Percentiles rank a stretch among this genome's conserved stretches.
Evolutionary conservation across 768 basidiomycete genomes (phyloP).

Genomic region (Rhizopogon vesiculosus): DNA sequence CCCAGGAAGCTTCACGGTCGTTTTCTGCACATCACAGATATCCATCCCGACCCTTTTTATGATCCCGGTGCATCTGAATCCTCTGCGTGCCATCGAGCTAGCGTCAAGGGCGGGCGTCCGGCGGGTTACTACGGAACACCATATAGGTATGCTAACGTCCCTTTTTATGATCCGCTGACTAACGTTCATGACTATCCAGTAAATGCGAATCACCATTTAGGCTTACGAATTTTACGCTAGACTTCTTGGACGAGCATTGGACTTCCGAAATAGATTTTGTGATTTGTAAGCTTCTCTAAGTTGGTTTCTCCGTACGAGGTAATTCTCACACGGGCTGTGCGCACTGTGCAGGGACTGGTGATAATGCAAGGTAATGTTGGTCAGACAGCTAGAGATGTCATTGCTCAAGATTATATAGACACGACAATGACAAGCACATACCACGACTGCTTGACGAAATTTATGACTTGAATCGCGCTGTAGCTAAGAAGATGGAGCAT

Average conservation of each 20-base stretch:
- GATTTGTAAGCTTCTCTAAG: slow-evolving; percentile 49
- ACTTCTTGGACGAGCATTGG: slow-evolving; percentile 77
- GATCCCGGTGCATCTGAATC: slow-evolving; percentile 39
- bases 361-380: slow-evolving; percentile 54
- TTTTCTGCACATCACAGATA: slow-evolving; percentile 79
- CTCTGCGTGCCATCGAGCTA: slow-evolving; percentile 60
- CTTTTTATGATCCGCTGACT: neutral
- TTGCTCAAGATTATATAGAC: slow-evolving; percentile 35
- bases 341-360: slow-evolving; percentile 58
- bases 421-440: slow-evolving; percentile 74
- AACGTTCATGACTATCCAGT: slow-evolving; percentile 27
- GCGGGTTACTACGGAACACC: slow-evolving; percentile 65
- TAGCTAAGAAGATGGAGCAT: slow-evolving; percentile 67
- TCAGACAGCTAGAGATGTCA: too few species aligned
- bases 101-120: slow-evolving; percentile 47
- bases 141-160: slow-evolving; percentile 46
- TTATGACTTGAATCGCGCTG: slow-evolving; percentile 60
- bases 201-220: slow-evolving; percentile 81
- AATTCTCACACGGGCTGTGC: neutral
- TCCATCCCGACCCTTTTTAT: slow-evolving; percentile 78
- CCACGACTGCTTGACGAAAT: slow-evolving; percentile 82
- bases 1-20: slow-evolving; percentile 52
- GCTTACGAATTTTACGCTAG: slow-evolving; percentile 75
- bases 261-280: slow-evolving; percentile 85
- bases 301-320: neutral